Percentiles rank a stretch among this genome's conserved stretches.
phyloP scores from a whole-genome alignment of 1,284 basidiomycete genomes.

The Xerocomus cyaneibrunnescens region DNA sequence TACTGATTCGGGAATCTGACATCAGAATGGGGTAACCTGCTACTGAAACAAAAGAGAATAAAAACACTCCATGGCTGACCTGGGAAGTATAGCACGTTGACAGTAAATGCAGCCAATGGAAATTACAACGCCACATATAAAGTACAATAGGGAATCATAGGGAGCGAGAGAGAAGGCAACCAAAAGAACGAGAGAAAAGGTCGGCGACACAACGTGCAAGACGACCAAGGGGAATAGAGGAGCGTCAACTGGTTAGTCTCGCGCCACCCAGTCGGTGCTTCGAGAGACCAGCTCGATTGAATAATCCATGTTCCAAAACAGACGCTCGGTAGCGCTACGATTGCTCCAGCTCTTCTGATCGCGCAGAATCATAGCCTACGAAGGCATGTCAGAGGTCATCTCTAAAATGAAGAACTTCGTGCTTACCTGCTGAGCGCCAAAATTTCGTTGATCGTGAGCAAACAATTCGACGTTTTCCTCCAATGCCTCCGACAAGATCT shows the following conservation, averaged over 20 bases:
- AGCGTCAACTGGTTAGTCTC: conserved; percentile 45
- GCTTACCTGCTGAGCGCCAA: conserved; percentile 88
- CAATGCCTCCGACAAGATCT: conserved; percentile 79
- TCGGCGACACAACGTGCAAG: conserved; percentile 6
- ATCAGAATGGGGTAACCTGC: conserved; percentile 24
- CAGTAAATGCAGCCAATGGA: conserved; percentile 13
- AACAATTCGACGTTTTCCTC: conserved; percentile 90
- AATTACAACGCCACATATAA: conserved; percentile 26
- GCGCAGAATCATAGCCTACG: conserved; percentile 85
- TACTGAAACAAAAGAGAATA: conserved; percentile 14
- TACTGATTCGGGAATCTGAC: conserved; percentile 14
- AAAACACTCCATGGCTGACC: conserved; percentile 11
- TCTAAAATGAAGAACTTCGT: not conserved
- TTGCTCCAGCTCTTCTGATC: conserved; percentile 93
- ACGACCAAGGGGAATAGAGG: not conserved
- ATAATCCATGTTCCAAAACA: conserved; percentile 88
- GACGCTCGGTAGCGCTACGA: conserved; percentile 79
- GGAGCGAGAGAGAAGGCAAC: conserved; percentile 1
- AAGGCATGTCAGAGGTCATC: not conserved
- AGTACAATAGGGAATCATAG: conserved; percentile 24
- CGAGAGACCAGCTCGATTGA: conserved; percentile 79
- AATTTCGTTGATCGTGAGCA: conserved; percentile 86
- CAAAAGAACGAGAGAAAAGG: conserved; percentile 7
- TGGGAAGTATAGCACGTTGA: conserved; percentile 6
- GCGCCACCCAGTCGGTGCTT: conserved; percentile 80